Evolutionary conservation across 306 rosid genomes (phyloP), one percentile per base, ranked within the genome.

Genomic region (Luffa aegyptiaca): DNA sequence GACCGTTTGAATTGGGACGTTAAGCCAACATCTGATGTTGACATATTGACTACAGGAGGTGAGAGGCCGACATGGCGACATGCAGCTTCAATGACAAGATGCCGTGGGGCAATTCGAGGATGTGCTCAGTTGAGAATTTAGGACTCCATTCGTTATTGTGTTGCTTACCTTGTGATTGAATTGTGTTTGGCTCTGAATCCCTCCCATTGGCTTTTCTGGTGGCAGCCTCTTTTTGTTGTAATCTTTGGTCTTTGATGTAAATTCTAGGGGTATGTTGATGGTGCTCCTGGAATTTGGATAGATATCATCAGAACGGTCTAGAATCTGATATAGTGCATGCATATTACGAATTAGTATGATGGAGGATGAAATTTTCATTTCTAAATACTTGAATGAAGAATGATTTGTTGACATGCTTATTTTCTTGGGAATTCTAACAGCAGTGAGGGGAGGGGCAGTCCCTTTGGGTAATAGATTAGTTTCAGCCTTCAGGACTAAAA

Each of bases 61-160:
- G 98, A 93, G 82, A 89, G 98, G 80, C 89, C 97, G 39, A 81
- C 90, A 20, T 93, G 99, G 99, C 99, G 91, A 64, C 89, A 74
- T 58, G 93, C 86, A 79, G 90, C 97, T 77, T 86, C 89, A 0
- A 96, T 93, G 99, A 93, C 99, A 2, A 83, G 89, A 82, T 93
- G 99, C 82, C 88, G 88, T 31, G 99, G 99, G 79, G 88, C 97
- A 33, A 87, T 96, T 84, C 90, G 88, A 80, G 99, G 99, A 79
- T 90, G 98, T 90, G 90, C 97, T 36, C 85, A 81, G 84, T 87
- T 96, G 86, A 93, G 88, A 84, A 93, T 96, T 83, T 96, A 96
- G 93, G 75, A 75, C 10, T 17, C 16, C 62, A 75, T 75, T 75
- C 17, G 41, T 74, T 71, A n/a, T 45, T 71, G 41, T 73, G 48